phyloP scores from a whole-genome alignment of 345 rosid genomes.

The Euclidium syriacum region DNA sequence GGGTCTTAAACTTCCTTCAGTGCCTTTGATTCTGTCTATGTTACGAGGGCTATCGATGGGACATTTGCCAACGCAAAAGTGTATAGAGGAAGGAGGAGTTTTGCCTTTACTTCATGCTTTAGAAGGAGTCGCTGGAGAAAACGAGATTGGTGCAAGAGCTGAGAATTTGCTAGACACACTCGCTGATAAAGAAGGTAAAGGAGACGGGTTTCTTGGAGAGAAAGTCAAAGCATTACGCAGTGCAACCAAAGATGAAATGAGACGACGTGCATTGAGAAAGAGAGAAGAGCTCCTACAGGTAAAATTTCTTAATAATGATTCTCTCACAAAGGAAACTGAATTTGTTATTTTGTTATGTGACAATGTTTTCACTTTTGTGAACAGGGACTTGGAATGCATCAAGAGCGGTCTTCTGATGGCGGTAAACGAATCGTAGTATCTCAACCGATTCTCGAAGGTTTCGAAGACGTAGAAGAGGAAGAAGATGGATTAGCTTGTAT shows the following conservation, averaged over 20 bases:
- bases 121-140: slow-evolving; percentile 94
- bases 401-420: slow-evolving; percentile 80
- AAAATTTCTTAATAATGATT: slow-evolving; percentile 5
- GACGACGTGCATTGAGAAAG: slow-evolving; percentile 79
- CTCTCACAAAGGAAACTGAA: neutral
- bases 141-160: slow-evolving; percentile 95
- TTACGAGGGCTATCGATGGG: slow-evolving; percentile 97
- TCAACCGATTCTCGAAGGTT: slow-evolving; percentile 82
- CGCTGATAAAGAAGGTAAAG: slow-evolving; percentile 82
- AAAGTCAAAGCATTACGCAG: slow-evolving; percentile 68
- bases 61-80: slow-evolving; percentile 76
- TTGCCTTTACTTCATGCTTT: slow-evolving; percentile 83
- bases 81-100: slow-evolving; percentile 82
- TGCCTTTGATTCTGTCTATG: slow-evolving; percentile 89
- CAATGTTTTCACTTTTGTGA: slow-evolving; percentile 18
- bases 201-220: slow-evolving; percentile 91
- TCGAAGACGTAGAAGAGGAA: slow-evolving; percentile 95
- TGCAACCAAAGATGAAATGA: slow-evolving; percentile 93
- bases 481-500: slow-evolving; percentile 96
- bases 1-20: slow-evolving; percentile 78
- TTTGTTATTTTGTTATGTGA: slow-evolving; percentile 14
- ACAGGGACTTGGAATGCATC: slow-evolving; percentile 91
- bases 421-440: slow-evolving; percentile 87
- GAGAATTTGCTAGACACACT: slow-evolving; percentile 92
- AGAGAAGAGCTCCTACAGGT: slow-evolving; percentile 90